Conservation (phyloP, 306 rosid species). For the Cicer arietinum region DNA sequence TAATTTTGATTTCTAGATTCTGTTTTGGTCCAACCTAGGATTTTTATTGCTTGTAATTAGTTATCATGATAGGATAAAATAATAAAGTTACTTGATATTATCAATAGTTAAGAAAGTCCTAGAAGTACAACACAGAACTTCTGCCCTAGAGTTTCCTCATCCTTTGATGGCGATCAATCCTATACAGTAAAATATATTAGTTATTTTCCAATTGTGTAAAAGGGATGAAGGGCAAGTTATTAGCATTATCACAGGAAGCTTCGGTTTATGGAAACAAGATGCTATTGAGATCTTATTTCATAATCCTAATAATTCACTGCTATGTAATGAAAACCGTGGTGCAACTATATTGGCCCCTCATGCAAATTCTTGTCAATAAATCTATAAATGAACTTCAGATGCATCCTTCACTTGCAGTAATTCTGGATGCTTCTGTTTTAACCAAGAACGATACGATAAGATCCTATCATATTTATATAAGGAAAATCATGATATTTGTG, state of each 20-base stretch:
- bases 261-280: neutral
- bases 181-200: neutral
- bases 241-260: neutral
- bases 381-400: conserved; percentile 11
- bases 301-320: neutral
- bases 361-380: conserved; percentile 16
- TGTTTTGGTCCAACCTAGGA: neutral
- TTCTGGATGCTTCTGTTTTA: neutral
- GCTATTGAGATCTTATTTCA: conserved; percentile 7
- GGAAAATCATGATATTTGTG: conserved; percentile 19
- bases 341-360: neutral
- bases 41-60: too few species aligned
- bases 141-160: neutral
- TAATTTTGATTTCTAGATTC: neutral
- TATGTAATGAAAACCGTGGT: neutral
- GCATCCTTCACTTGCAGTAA: conserved; percentile 1
- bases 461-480: neutral
- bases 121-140: neutral
- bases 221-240: neutral
- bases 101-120: neutral
- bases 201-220: neutral
- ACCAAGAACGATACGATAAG: neutral
- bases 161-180: neutral
- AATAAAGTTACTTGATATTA: neutral
- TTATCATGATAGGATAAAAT: too few species aligned